A percentile compares a stretch with the other conserved stretches of the same genome.
Conservation (phyloP, 192 early-diverging fungal genomes). For the Neocallimastix lanati region DNA sequence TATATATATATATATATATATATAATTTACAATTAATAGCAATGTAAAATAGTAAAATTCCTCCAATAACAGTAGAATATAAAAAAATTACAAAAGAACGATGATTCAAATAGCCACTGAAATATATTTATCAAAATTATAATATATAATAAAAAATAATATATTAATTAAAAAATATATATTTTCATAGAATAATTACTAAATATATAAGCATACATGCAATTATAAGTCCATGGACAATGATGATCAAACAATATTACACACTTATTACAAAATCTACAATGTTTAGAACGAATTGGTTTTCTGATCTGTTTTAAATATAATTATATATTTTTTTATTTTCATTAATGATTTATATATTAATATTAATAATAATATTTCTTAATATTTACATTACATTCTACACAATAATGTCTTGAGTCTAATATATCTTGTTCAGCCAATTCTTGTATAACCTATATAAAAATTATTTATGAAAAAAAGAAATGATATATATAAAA, state of each 20-base stretch:
- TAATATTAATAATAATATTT: too few species aligned
- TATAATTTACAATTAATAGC: constrained; percentile 41
- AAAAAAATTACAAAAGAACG: constrained; percentile 70
- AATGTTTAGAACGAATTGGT: constrained; percentile 86
- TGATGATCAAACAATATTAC: constrained; percentile 90
- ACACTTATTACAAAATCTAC: constrained; percentile 79
- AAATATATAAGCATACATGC: constrained; percentile 21
- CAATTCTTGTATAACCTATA: constrained; percentile 34
- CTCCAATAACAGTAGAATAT: constrained; percentile 35
- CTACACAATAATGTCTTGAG: constrained; percentile 63
- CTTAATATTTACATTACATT: constrained; percentile 41
- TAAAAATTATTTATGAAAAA: too few species aligned
- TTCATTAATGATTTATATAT: too few species aligned
- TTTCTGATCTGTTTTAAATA: constrained; percentile 40
- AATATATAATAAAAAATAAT: too few species aligned
- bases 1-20: neutral
- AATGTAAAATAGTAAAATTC: constrained; percentile 37
- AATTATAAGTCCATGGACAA: constrained; percentile 95
- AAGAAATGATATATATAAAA: too few species aligned
- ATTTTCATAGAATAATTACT: too few species aligned
- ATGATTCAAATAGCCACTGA: constrained; percentile 65
- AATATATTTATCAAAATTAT: too few species aligned
- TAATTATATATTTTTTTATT: too few species aligned
- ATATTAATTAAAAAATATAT: too few species aligned
- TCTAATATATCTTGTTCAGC: constrained; percentile 50